Conservation (phyloP, 2,329 filamentous ascomycete genomes). For the Dactylellina drechsleri region DNA sequence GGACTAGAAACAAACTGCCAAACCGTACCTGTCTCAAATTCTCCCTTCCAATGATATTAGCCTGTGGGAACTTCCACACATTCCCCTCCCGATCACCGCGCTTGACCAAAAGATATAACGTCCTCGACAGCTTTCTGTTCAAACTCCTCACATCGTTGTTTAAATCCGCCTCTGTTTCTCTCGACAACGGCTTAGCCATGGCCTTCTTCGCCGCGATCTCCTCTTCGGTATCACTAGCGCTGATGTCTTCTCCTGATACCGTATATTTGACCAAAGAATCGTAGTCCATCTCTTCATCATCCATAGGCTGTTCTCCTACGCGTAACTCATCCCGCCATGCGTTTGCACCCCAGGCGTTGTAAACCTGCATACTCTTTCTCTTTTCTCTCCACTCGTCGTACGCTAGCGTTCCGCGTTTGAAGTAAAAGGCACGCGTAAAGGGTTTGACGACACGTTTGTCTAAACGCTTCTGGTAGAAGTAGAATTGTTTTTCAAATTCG, state of each 20-base stretch:
- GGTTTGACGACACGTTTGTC: conserved; percentile 90
- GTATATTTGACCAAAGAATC: conserved; percentile 66
- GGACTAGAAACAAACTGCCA: background rate
- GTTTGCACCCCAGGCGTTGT: conserved; percentile 60
- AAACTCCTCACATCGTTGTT: conserved; percentile 79
- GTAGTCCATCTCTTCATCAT: conserved; percentile 70
- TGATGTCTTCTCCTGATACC: conserved; percentile 62
- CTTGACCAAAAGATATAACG: conserved; percentile 87
- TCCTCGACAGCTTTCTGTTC: conserved; percentile 80
- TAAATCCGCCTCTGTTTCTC: conserved; percentile 80
- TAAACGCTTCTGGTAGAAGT: conserved; percentile 95
- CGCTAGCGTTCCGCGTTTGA: conserved; percentile 85
- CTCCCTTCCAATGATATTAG: conserved; percentile 75
- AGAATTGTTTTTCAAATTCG: conserved; percentile 90
- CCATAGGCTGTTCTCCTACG: conserved; percentile 75
- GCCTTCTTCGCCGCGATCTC: conserved; percentile 68
- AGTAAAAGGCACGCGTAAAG: conserved; percentile 92
- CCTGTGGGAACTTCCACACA: conserved; percentile 82
- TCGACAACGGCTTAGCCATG: conserved; percentile 75
- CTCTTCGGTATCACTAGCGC: conserved; percentile 59
- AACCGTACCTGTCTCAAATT: conserved; percentile 79
- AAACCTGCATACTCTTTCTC: conserved; percentile 53
- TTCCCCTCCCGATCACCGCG: conserved; percentile 68
- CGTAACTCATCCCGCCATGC: conserved; percentile 93
- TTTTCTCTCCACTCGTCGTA: conserved; percentile 83